A percentile compares a stretch with the other conserved stretches of the same genome.
These are phyloP conservation scores for Coemansia sp. DNA, from an alignment of 371 early-diverging fungal species.

Conservation along the genomic window DNA sequence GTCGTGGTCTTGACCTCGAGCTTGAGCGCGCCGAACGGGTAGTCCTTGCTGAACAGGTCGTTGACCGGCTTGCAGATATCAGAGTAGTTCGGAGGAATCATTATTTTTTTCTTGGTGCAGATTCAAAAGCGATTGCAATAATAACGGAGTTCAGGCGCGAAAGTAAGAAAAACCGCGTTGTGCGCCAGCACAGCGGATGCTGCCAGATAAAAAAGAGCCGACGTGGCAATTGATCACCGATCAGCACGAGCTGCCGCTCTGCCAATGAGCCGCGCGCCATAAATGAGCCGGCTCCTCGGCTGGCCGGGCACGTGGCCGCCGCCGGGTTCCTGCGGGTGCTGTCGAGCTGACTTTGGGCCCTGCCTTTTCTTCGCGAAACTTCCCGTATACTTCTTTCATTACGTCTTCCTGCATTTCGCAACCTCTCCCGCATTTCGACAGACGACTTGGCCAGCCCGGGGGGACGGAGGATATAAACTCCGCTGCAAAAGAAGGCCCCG, in stretches of 20 bases:
- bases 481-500: no score
- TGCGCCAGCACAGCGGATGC: no score
- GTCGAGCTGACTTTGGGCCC: background rate
- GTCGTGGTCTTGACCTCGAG: slow-evolving; percentile 96
- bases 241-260: no score
- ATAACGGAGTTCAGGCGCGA: background rate
- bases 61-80: slow-evolving; percentile 95
- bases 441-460: background rate
- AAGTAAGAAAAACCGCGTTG: background rate
- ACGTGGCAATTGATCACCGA: no score
- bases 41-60: slow-evolving; percentile 96
- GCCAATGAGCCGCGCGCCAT: no score
- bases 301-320: no score
- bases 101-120: slow-evolving; percentile 7
- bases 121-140: background rate
- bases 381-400: background rate
- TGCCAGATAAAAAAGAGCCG: no score
- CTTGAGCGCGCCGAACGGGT: slow-evolving; percentile 89
- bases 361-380: background rate
- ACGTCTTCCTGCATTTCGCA: background rate
- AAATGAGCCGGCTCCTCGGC: no score
- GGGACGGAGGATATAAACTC: background rate
- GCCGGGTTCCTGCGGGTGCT: background rate
- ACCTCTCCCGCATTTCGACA: background rate
- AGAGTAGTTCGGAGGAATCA: slow-evolving; percentile 67